phyloP scores from a whole-genome alignment of 2,329 filamentous ascomycete genomes.

The Scleromitrula shiraiana region DNA sequence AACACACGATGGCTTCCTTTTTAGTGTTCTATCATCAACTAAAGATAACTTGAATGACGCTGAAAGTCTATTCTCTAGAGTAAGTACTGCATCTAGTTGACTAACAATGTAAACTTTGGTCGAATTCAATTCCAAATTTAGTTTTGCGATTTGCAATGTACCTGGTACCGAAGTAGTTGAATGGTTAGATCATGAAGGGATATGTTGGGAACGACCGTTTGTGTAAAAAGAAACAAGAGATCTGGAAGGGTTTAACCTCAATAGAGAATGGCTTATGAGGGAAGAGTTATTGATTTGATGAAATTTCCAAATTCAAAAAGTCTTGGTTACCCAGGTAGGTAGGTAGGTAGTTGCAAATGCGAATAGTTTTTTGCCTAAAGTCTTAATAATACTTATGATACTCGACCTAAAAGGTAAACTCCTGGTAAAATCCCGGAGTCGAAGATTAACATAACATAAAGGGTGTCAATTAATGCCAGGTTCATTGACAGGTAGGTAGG shows the following conservation, averaged over 20 bases:
- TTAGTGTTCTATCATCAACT: not conserved
- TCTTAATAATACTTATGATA: not conserved
- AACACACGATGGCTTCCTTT: conserved; percentile 3
- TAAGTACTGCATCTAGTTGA: conserved; percentile 8
- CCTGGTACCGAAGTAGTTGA: no score
- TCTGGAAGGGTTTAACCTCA: not conserved
- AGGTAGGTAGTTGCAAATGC: conserved; percentile 1
- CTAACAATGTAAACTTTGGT: conserved; percentile 2
- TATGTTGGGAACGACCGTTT: no score
- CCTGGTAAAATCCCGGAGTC: conserved; percentile 2
- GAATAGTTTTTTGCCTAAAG: not conserved
- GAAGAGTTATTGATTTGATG: not conserved
- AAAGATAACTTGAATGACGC: conserved; percentile 5
- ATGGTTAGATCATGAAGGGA: no score
- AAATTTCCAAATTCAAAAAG: not conserved
- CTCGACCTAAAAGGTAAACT: not conserved
- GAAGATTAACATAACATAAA: not conserved
- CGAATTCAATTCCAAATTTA: not conserved
- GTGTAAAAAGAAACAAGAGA: not conserved
- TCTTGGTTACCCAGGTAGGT: not conserved
- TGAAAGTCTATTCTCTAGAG: not conserved
- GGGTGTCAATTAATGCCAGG: conserved; percentile 2
- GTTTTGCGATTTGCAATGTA: not conserved
- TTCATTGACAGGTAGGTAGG: not conserved
- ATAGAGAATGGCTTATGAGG: not conserved